Percentiles rank a stretch among this genome's conserved stretches.
These are phyloP conservation scores for Penicillium sp. DNA, from an alignment of 2,329 filamentous ascomycete species.

Conservation along the genomic window DNA sequence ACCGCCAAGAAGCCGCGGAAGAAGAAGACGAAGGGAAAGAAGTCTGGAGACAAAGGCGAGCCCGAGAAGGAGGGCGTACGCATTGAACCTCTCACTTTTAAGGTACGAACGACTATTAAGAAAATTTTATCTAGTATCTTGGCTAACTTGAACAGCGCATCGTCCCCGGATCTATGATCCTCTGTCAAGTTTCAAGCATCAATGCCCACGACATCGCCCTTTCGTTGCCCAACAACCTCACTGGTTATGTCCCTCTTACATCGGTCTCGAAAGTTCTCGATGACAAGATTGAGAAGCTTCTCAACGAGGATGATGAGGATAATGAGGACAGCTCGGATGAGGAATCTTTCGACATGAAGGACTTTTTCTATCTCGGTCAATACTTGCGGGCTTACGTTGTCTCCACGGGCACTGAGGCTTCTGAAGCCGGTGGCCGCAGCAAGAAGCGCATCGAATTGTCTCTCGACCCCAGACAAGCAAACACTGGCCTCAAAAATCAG, in stretches of 20 bases:
- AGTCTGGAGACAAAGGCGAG: slow-evolving; percentile 48
- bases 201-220: slow-evolving; percentile 73
- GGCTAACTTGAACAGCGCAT: slow-evolving; percentile 59
- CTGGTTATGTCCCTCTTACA: slow-evolving; percentile 85
- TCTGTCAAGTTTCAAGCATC: slow-evolving; percentile 80
- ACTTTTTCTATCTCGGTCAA: slow-evolving; percentile 76
- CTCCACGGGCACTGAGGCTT: slow-evolving; percentile 60
- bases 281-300: slow-evolving; percentile 62
- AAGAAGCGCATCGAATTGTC: slow-evolving; percentile 85
- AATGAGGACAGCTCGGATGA: slow-evolving; percentile 48
- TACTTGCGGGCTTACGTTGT: slow-evolving; percentile 80
- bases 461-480: slow-evolving; percentile 70
- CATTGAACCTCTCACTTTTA: slow-evolving; percentile 84
- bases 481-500: slow-evolving; percentile 68
- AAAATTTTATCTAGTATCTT: not conserved
- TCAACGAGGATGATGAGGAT: slow-evolving; percentile 55
- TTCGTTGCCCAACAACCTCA: slow-evolving; percentile 85
- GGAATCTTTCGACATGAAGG: slow-evolving; percentile 64
- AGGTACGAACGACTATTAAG: slow-evolving; percentile 51
- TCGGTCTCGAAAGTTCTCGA: slow-evolving; percentile 79
- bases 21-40: slow-evolving; percentile 44
- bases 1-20: slow-evolving; percentile 38
- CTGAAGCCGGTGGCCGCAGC: slow-evolving; percentile 53
- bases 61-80: slow-evolving; percentile 55
- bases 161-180: slow-evolving; percentile 75